Conservation (phyloP, 345 rosid species). For the Garcia nutans region DNA sequence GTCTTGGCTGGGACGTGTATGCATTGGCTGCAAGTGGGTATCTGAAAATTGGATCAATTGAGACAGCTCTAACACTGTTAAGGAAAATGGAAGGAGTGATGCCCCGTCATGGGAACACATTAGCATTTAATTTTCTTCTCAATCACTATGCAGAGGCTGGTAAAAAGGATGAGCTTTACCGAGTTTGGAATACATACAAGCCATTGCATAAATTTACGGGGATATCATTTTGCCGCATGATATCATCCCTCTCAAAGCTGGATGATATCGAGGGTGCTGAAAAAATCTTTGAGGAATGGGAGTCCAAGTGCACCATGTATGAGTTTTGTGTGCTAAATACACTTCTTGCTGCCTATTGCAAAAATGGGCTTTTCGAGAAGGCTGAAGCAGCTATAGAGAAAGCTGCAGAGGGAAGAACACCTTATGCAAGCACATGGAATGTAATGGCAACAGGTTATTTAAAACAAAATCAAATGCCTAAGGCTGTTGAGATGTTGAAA, state of each 20-base stretch:
- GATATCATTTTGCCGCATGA: slow-evolving; percentile 15
- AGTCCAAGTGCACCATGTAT: slow-evolving; percentile 16
- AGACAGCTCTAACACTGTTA: slow-evolving; percentile 23
- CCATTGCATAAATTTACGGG: not conserved
- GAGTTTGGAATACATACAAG: slow-evolving; percentile 32
- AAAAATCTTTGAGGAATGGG: slow-evolving; percentile 31
- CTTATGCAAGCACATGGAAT: slow-evolving; percentile 26
- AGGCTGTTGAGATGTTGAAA: slow-evolving; percentile 35
- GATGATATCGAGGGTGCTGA: slow-evolving; percentile 41
- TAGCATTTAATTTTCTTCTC: slow-evolving; percentile 18
- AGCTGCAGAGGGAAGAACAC: slow-evolving; percentile 6
- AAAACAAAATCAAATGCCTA: slow-evolving; percentile 20
- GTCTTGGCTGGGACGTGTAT: slow-evolving; percentile 21
- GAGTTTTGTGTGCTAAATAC: slow-evolving; percentile 22
- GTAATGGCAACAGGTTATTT: slow-evolving; percentile 23
- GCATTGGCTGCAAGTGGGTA: slow-evolving; percentile 31
- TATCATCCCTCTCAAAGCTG: slow-evolving; percentile 19
- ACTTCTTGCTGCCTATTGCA: slow-evolving; percentile 31
- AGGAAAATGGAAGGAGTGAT: slow-evolving; percentile 24
- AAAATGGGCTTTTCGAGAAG: slow-evolving; percentile 24
- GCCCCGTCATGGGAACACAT: not conserved
- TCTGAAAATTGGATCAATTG: slow-evolving; percentile 24
- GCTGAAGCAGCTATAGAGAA: slow-evolving; percentile 26
- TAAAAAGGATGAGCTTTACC: slow-evolving; percentile 26
- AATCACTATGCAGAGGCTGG: slow-evolving; percentile 22